phyloP scores from a whole-genome alignment of 129 eudicot genomes.

The Rutidosis leptorrhynchoides region DNA sequence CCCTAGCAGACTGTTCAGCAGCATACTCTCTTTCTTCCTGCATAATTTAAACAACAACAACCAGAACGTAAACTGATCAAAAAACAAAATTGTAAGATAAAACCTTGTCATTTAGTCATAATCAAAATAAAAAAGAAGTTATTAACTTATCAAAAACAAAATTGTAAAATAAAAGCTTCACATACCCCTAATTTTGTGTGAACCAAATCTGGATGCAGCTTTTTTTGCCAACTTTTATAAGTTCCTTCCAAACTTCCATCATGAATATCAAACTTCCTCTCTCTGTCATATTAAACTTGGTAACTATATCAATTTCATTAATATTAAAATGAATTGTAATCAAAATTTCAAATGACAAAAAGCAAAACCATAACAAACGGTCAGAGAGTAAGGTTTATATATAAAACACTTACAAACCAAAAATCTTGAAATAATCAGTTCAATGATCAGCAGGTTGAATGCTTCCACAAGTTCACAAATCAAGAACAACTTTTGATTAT shows the following conservation, averaged over 20 bases:
- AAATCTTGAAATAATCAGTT: constrained; percentile 67
- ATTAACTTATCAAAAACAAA: not conserved
- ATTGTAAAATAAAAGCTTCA: not conserved
- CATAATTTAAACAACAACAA: constrained; percentile 14
- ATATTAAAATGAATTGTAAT: too few relatives aligned
- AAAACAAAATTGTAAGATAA: too few relatives aligned
- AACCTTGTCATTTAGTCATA: too few relatives aligned
- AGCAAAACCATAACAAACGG: not conserved
- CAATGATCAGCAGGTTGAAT: constrained; percentile 73
- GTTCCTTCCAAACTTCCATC: constrained; percentile 65
- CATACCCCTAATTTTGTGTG: constrained; percentile 79
- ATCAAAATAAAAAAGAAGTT: not conserved
- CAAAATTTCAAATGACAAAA: too few relatives aligned
- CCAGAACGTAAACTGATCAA: not conserved
- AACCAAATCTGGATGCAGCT: constrained; percentile 88
- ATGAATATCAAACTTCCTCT: constrained; percentile 51
- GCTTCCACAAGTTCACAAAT: constrained; percentile 62
- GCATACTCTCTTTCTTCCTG: constrained; percentile 90
- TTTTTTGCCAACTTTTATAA: constrained; percentile 90
- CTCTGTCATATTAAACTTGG: constrained; percentile 37
- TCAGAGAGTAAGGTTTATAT: not conserved
- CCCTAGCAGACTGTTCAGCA: constrained; percentile 90
- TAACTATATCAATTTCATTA: not conserved
- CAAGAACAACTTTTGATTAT: constrained; percentile 40
- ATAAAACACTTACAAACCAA: constrained; percentile 58